These are phyloP conservation scores for Chaetomidium leptoderma DNA, from an alignment of 495 filamentous ascomycete genomes.

Conservation along the genomic window DNA sequence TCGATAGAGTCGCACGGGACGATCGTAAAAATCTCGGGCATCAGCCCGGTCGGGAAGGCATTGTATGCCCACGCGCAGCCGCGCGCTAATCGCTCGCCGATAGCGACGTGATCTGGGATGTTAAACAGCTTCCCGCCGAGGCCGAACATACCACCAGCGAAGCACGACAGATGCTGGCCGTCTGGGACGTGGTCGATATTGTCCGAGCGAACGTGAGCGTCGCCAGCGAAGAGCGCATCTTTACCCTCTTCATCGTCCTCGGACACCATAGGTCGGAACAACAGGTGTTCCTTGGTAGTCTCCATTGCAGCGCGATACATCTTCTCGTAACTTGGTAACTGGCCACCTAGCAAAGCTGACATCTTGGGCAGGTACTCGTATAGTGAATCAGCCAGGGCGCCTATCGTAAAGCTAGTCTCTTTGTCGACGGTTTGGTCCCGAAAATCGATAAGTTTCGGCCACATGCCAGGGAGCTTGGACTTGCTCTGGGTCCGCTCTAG, in stretches of 20 bases:
- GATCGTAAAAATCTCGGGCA: conserved; percentile 71
- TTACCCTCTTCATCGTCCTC: conserved; percentile 22
- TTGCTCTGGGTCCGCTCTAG: conserved; percentile 62
- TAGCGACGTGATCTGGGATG: conserved; percentile 64
- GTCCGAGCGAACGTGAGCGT: conserved; percentile 20
- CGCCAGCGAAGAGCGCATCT: conserved; percentile 63
- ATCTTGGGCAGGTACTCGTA: conserved; percentile 89
- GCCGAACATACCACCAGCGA: conserved; percentile 87
- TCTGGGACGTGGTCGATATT: conserved; percentile 28
- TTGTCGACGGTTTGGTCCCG: conserved; percentile 22
- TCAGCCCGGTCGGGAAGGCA: conserved; percentile 72
- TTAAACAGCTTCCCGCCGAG: conserved; percentile 75
- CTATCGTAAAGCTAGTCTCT: conserved; percentile 57
- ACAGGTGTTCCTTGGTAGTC: conserved; percentile 56
- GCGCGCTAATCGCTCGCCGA: conserved; percentile 73
- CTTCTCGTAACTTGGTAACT: conserved; percentile 37
- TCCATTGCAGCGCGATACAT: conserved; percentile 56
- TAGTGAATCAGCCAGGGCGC: conserved; percentile 69
- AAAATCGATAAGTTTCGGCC: conserved; percentile 66
- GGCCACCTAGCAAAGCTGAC: conserved; percentile 42
- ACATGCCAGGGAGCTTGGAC: conserved; percentile 75
- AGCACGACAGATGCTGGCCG: conserved; percentile 60
- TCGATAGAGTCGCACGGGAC: conserved; percentile 40
- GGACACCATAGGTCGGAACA: conserved; percentile 62
- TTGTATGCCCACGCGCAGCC: conserved; percentile 93